Percentiles rank a stretch among this genome's conserved stretches.
phyloP scores from a whole-genome alignment of 164 flowering plant species.

The Hamamelis virginiana region DNA sequence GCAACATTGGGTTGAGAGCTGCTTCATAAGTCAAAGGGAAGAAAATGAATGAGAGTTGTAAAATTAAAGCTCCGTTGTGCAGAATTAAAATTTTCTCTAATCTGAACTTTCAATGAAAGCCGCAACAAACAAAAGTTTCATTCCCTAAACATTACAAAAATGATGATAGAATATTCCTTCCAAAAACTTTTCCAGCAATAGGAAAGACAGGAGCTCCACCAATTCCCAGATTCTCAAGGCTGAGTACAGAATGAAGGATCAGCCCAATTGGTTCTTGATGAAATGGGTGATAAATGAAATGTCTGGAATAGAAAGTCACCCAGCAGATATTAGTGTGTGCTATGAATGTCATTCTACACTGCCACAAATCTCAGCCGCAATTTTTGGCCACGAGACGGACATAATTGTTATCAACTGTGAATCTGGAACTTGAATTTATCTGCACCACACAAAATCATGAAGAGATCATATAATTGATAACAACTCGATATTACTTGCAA shows the following conservation, averaged over 20 bases:
- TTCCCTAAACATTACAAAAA: no score
- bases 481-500: not conserved
- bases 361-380: constrained; percentile 12
- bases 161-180: no score
- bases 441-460: constrained; percentile 27
- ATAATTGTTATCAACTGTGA: constrained; percentile 49
- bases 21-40: no score
- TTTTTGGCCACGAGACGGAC: constrained; percentile 49
- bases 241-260: not conserved
- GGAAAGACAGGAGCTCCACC: constrained; percentile 3
- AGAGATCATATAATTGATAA: not conserved
- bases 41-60: no score
- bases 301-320: not conserved
- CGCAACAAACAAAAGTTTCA: no score
- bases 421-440: constrained; percentile 75
- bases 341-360: not conserved
- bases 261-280: not conserved
- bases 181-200: not conserved
- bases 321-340: not conserved
- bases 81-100: no score
- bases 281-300: not conserved
- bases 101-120: no score
- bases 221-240: not conserved
- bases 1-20: no score
- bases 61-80: no score